phyloP scores from a whole-genome alignment of 371 early-diverging fungal species.

The Apophysomyces trapeziformis region DNA sequence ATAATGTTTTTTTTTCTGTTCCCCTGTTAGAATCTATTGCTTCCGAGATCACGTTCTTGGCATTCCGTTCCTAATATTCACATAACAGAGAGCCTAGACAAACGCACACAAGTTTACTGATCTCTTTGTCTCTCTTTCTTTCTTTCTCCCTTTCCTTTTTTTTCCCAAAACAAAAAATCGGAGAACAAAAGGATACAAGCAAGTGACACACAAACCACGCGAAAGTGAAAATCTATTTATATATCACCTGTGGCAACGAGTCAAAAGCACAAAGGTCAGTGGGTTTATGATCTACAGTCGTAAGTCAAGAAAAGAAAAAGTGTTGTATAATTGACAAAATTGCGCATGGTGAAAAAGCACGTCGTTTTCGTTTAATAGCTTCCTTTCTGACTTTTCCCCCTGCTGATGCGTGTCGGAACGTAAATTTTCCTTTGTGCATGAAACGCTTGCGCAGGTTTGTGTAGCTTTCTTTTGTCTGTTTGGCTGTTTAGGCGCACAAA shows the following conservation, averaged over 20 bases:
- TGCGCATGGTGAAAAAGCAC: background rate
- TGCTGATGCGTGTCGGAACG: background rate
- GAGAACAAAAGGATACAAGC: background rate
- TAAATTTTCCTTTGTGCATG: background rate
- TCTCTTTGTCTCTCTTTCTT: background rate
- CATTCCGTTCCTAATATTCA: background rate
- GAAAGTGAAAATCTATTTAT: background rate
- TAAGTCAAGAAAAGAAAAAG: background rate
- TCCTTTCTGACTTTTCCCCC: background rate
- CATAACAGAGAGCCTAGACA: slow-evolving; percentile 1
- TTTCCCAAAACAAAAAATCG: background rate
- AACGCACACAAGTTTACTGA: no score
- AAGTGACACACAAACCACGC: slow-evolving; percentile 8
- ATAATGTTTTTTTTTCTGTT: background rate
- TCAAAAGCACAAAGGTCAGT: background rate
- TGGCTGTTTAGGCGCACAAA: background rate
- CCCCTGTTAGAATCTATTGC: background rate
- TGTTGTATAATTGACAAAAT: background rate
- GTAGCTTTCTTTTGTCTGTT: background rate
- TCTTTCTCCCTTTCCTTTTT: background rate
- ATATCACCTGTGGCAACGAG: background rate
- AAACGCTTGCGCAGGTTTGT: background rate
- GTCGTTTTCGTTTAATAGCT: background rate
- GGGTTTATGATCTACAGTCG: background rate
- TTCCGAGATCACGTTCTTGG: slow-evolving; percentile 12